Conservation (phyloP, 768 basidiomycete species). For the Pleurotus ostreatus region DNA sequence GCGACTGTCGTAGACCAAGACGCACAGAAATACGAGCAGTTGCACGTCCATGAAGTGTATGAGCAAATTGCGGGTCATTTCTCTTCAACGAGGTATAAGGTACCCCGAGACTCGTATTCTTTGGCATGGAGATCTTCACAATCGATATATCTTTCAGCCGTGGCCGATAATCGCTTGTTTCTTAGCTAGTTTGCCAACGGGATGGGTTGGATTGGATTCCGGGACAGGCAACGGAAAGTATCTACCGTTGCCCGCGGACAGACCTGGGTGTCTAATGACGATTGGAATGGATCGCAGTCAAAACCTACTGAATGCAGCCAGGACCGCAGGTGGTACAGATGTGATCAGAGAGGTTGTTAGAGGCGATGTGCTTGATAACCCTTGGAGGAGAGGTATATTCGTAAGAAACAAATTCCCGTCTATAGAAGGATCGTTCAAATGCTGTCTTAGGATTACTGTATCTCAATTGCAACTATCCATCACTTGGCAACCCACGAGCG, state of each 20-base stretch:
- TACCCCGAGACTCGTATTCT: conserved; percentile 21
- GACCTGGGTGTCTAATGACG: conserved; percentile 60
- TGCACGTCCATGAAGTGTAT: conserved; percentile 81
- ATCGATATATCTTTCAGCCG: conserved; percentile 43
- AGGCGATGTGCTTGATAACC: conserved; percentile 70
- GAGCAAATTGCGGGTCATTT: conserved; percentile 86
- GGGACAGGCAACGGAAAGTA: conserved; percentile 99
- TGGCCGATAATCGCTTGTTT: conserved; percentile 87
- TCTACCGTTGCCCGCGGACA: conserved; percentile 67
- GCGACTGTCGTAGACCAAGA: conserved; percentile 41
- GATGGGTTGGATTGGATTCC: conserved; percentile 88
- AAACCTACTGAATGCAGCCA: conserved; percentile 75
- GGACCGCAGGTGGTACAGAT: conserved; percentile 46
- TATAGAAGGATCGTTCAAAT: conserved; percentile 6
- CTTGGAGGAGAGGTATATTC: conserved; percentile 79
- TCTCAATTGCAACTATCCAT: conserved; percentile 97
- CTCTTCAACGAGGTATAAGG: conserved; percentile 87
- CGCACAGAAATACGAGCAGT: conserved; percentile 59
- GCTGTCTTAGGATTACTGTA: conserved; percentile 77
- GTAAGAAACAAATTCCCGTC: conserved; percentile 33
- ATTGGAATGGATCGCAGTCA: conserved; percentile 82
- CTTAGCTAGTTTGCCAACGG: conserved; percentile 62
- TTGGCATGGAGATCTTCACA: background rate
- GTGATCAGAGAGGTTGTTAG: conserved; percentile 66
- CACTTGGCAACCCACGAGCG: conserved; percentile 83